Percentiles rank a stretch among this genome's conserved stretches.
These are phyloP conservation scores for Auriscalpium microsporum DNA, from an alignment of 768 basidiomycete genomes.

Conservation along the genomic window DNA sequence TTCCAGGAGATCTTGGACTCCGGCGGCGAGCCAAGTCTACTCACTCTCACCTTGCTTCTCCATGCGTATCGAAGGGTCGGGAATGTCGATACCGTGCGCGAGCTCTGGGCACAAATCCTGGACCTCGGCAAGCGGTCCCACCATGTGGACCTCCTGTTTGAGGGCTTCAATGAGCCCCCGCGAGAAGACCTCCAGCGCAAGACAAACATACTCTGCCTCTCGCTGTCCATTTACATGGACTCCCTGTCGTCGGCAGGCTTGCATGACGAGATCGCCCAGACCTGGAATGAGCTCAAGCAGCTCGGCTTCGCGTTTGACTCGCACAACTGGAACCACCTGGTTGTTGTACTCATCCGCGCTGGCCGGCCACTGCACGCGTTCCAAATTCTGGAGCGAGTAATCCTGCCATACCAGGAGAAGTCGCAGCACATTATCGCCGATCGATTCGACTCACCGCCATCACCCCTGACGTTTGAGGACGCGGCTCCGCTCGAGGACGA, in stretches of 20 bases:
- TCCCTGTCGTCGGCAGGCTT: constrained; percentile 55
- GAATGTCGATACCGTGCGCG: constrained; percentile 44
- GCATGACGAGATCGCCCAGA: constrained; percentile 50
- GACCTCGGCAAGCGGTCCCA: constrained; percentile 42
- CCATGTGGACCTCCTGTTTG: constrained; percentile 26
- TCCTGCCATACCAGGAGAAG: constrained; percentile 48
- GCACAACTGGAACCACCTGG: constrained; percentile 88
- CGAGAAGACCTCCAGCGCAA: constrained; percentile 21
- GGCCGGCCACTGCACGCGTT: constrained; percentile 81
- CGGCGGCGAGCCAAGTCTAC: constrained; percentile 52
- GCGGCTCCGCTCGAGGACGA: constrained; percentile 5
- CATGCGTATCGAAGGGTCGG: constrained; percentile 58
- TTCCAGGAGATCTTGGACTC: constrained; percentile 43
- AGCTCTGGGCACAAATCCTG: constrained; percentile 65
- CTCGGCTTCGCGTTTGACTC: constrained; percentile 74
- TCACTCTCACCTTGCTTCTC: constrained; percentile 55
- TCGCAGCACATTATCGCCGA: constrained; percentile 1
- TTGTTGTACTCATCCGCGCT: constrained; percentile 65
- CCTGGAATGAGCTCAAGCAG: constrained; percentile 58
- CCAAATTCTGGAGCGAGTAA: constrained; percentile 68
- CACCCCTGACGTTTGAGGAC: constrained; percentile 20
- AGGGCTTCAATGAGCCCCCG: constrained; percentile 10
- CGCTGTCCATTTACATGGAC: constrained; percentile 78
- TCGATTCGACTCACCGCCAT: constrained; percentile 16
- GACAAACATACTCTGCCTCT: constrained; percentile 59